These are phyloP conservation scores for Aspergillus incahuasiensis DNA, from an alignment of 495 filamentous ascomycete species.

Conservation along the genomic window DNA sequence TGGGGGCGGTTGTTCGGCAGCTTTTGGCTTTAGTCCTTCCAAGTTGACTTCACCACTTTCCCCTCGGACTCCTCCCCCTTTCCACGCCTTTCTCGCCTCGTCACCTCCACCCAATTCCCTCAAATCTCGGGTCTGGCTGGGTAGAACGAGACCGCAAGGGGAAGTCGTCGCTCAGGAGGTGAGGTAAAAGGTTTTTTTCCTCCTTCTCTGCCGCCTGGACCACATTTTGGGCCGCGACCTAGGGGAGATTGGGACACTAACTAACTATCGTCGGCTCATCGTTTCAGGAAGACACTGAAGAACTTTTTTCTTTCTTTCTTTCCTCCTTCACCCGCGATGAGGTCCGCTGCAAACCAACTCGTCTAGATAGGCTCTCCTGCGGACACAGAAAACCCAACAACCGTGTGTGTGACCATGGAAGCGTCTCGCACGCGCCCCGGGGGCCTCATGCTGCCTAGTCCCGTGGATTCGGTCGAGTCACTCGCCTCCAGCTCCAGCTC, in stretches of 20 bases:
- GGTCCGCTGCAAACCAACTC: constrained; percentile 15
- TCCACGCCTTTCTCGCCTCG: constrained; percentile 1
- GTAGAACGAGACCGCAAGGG: not conserved
- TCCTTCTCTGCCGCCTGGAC: not conserved
- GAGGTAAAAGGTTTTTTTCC: not conserved
- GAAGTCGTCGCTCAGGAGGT: constrained; percentile 1
- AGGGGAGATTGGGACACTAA: not conserved
- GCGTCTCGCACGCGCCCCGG: constrained; percentile 28
- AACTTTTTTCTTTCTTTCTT: not conserved
- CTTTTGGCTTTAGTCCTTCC: constrained; percentile 8
- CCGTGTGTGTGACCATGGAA: constrained; percentile 25
- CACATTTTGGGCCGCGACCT: constrained; percentile 2
- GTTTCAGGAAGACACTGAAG: constrained; percentile 2
- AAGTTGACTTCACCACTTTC: constrained; percentile 20
- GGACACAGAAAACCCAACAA: constrained; percentile 1
- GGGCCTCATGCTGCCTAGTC: constrained; percentile 30
- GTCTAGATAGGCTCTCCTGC: constrained; percentile 3
- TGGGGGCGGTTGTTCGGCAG: constrained; percentile 1
- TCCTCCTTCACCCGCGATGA: constrained; percentile 16
- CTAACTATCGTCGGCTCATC: constrained; percentile 5
- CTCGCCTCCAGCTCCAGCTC: constrained; percentile 13
- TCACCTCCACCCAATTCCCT: constrained; percentile 7
- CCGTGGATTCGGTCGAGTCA: constrained; percentile 21
- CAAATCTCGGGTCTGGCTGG: not conserved
- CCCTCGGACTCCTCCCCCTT: not conserved